Conservation (phyloP, 352 stramenopile genomes). For the Hyaloperonospora brassicae region DNA sequence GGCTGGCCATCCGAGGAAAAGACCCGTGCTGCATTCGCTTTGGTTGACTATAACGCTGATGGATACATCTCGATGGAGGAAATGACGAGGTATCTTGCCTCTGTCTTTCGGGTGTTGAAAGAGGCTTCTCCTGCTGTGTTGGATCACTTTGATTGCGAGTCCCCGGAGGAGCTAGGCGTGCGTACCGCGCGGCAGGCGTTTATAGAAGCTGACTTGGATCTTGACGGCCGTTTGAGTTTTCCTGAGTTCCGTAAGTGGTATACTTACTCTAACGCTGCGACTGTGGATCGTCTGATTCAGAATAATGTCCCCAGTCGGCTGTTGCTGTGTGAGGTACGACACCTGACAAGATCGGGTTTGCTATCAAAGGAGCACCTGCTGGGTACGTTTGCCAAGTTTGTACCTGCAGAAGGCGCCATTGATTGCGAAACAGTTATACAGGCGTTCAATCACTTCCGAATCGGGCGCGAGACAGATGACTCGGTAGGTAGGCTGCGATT, state of each 20-base stretch:
- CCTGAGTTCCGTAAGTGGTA: constrained; percentile 81
- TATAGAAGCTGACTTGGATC: constrained; percentile 54
- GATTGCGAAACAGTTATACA: constrained; percentile 57
- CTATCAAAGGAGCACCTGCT: constrained; percentile 69
- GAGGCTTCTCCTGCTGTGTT: constrained; percentile 52
- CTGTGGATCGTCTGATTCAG: constrained; percentile 72
- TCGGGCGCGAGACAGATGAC: constrained; percentile 11
- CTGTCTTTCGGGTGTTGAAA: constrained; percentile 80
- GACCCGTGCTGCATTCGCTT: constrained; percentile 61
- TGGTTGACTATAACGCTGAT: constrained; percentile 84
- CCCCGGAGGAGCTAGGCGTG: constrained; percentile 46
- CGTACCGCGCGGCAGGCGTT: constrained; percentile 74
- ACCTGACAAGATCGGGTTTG: constrained; percentile 63
- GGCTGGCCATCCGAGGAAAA: constrained; percentile 73
- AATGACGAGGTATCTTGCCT: constrained; percentile 79
- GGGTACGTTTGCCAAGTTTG: constrained; percentile 66
- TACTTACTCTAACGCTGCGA: constrained; percentile 54
- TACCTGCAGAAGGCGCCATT: constrained; percentile 55
- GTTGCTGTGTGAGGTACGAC: constrained; percentile 64
- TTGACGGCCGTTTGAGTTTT: constrained; percentile 65
- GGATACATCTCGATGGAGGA: constrained; percentile 78
- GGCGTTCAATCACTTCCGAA: constrained; percentile 50
- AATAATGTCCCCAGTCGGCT: constrained; percentile 75
- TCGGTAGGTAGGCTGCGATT: constrained; percentile 40
- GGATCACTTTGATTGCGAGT: constrained; percentile 42